phyloP scores from a whole-genome alignment of 1,139 yeast genomes.

The Protomyces lactucae-debilis region DNA sequence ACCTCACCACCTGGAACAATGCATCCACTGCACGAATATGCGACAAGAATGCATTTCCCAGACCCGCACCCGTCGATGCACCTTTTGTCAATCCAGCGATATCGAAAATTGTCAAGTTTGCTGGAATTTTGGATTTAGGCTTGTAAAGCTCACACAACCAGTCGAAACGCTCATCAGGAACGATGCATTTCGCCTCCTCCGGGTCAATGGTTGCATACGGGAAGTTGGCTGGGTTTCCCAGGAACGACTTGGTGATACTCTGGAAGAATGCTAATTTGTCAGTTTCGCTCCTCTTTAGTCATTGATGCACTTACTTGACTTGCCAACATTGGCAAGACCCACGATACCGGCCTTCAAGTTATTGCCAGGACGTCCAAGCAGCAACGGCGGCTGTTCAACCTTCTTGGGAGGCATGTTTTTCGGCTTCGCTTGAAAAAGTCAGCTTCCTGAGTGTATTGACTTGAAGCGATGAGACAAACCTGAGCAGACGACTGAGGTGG shows the following conservation, averaged over 20 bases:
- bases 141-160: slow-evolving; percentile 65
- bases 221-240: slow-evolving; percentile 92
- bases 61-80: slow-evolving; percentile 96
- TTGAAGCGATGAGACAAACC: neutral
- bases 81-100: slow-evolving; percentile 98
- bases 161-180: slow-evolving; percentile 88
- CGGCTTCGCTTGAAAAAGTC: slow-evolving; percentile 2
- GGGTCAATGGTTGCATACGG: slow-evolving; percentile 99
- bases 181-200: slow-evolving; percentile 96
- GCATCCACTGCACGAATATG: slow-evolving; percentile 98
- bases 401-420: slow-evolving; percentile 85
- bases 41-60: slow-evolving; percentile 96
- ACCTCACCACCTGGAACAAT: slow-evolving; percentile 94
- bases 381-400: slow-evolving; percentile 82
- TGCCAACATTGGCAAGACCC: slow-evolving; percentile 56
- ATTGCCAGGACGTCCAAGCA: slow-evolving; percentile 89
- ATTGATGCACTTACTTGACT: slow-evolving; percentile 49
- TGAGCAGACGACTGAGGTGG: neutral
- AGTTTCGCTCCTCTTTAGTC: slow-evolving; percentile 33
- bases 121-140: slow-evolving; percentile 86
- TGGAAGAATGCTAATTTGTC: slow-evolving; percentile 46
- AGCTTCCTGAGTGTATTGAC: neutral
- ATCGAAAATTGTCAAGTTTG: slow-evolving; percentile 88
- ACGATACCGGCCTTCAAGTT: slow-evolving; percentile 89
- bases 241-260: slow-evolving; percentile 76